phyloP scores from a whole-genome alignment of 192 early-diverging fungal species.

The Gryganskiella cystojenkinii region DNA sequence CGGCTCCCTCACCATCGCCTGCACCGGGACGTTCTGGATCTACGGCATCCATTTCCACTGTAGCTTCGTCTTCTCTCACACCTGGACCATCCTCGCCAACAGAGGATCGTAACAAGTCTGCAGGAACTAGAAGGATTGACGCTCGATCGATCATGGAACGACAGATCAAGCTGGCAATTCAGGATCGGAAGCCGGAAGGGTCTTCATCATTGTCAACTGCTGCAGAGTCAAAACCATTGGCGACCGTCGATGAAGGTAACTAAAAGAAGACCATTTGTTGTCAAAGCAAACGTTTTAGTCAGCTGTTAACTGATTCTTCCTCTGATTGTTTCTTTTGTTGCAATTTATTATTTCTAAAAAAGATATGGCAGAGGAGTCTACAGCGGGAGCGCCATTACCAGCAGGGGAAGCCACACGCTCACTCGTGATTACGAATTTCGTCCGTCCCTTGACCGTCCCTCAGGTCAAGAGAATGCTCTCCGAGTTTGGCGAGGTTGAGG shows the following conservation, averaged over 20 bases:
- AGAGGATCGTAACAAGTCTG: not conserved
- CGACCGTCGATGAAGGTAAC: not conserved
- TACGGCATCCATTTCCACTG: not conserved
- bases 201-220: not conserved
- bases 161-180: slow-evolving; percentile 25
- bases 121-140: slow-evolving; percentile 15
- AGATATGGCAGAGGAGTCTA: not conserved
- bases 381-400: not conserved
- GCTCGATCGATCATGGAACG: slow-evolving; percentile 38
- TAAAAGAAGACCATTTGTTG: too few species aligned
- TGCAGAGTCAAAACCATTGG: not conserved
- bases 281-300: too few species aligned
- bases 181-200: slow-evolving; percentile 27
- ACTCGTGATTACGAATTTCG: slow-evolving; percentile 65
- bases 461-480: slow-evolving; percentile 58
- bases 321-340: too few species aligned
- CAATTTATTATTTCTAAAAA: slow-evolving; percentile 9
- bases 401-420: slow-evolving; percentile 27
- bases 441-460: slow-evolving; percentile 62
- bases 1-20: slow-evolving; percentile 41
- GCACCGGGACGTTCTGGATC: slow-evolving; percentile 8
- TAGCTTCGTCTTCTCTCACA: not conserved
- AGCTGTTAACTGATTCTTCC: not conserved
- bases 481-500: slow-evolving; percentile 62
- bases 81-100: slow-evolving; percentile 15